Evolutionary conservation across 495 filamentous ascomycete genomes (phyloP), one percentile per base, ranked within the genome.

Genomic region (Penicillium samsonianum): DNA sequence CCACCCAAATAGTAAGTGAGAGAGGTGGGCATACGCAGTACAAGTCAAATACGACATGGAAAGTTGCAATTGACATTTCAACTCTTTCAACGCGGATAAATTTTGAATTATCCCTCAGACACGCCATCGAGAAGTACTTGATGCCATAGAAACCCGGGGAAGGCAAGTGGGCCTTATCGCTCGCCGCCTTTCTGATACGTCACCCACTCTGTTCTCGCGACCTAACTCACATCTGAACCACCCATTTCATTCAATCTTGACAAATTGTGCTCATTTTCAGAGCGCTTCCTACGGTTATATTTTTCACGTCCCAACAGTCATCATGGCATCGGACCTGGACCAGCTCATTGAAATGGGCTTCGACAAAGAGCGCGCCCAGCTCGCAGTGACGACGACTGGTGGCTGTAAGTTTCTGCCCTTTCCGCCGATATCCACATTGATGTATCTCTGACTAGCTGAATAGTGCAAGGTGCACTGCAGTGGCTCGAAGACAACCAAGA

Each of bases 321-420:
- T 62, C 61, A 91, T 89, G 87, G 80, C 80, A 28, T 82, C 87
- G 37, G 90, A 95, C 66, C 78, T 96, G 17, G 84, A 93, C 12
- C 79, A 86, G 64, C 87, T 98, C 67, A 68, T 95, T 63, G 92
- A 95, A 53, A 97, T 98, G 92, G 94, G 94, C 65, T 98, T 98
- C 62, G 90, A 96, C 57, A 80, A 84, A 65, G 84, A 89, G 60
- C 81, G 87, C 62, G 88, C 90, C 33, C 82, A 90, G 71, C 69
- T 98, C 19, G 94, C 95, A 33, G 79, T 95, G 52, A 86, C 90
- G 67, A 88, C 88, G 67, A 80, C 85, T 31, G 88, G 90, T 48
- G 85, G 86, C 49, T 68, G 92, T 92, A 72, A 75, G 89, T 80
- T 19, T 50, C 30, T 48, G 42, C 30, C 16, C 5, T 20, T 49